These are phyloP conservation scores for Trichomonascus vanleenenianus DNA, from an alignment of 805 yeast genomes.

Conservation along the genomic window DNA sequence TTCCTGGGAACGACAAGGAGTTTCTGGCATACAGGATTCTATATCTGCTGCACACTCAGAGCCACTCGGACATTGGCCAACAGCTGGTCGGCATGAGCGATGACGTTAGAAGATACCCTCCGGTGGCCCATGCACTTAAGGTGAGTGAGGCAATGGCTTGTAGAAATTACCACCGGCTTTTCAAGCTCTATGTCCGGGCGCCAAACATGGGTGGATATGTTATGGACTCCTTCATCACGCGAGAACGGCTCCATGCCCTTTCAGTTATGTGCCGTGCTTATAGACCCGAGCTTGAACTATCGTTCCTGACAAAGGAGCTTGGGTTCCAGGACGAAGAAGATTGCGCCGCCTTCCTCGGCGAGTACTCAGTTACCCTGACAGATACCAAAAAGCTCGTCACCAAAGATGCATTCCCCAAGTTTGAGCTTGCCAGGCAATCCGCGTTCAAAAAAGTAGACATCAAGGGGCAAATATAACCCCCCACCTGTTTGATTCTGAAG, in stretches of 20 bases:
- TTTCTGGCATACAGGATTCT: conserved; percentile 66
- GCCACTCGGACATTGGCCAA: conserved; percentile 47
- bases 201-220: conserved; percentile 39
- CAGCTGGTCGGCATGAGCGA: conserved; percentile 25
- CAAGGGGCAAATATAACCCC: conserved; percentile 72
- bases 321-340: conserved; percentile 35
- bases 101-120: conserved; percentile 22
- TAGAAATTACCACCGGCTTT: conserved; percentile 48
- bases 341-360: conserved; percentile 36
- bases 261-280: conserved; percentile 50
- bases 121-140: conserved; percentile 31
- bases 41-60: conserved; percentile 68
- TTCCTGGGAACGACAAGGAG: conserved; percentile 42
- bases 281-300: conserved; percentile 24
- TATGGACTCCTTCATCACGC: conserved; percentile 45
- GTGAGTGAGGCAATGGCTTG: conserved; percentile 30
- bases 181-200: conserved; percentile 35
- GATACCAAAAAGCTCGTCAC: conserved; percentile 14
- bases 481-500: too few relatives aligned
- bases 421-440: conserved; percentile 32
- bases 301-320: conserved; percentile 19
- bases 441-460: conserved; percentile 64
- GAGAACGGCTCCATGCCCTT: conserved; percentile 52
- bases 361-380: conserved; percentile 30
- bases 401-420: conserved; percentile 24